These are phyloP conservation scores for Cladosporium halotolerans DNA, from an alignment of 2,329 filamentous ascomycete species.

Conservation along the genomic window DNA sequence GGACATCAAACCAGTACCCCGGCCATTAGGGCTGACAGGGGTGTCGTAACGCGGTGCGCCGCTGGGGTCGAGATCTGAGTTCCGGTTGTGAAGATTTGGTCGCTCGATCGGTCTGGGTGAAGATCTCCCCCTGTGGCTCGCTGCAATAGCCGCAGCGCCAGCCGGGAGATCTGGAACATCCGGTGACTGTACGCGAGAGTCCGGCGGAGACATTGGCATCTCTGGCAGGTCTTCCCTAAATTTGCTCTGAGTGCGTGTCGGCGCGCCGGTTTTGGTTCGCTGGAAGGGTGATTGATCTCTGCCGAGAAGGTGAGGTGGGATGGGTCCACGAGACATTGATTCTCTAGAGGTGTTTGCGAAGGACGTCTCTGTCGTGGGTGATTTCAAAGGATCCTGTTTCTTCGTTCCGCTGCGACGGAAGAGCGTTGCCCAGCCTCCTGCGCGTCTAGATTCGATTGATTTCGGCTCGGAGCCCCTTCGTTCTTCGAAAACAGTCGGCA, in stretches of 20 bases:
- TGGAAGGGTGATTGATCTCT: slow-evolving; percentile 31
- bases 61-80: slow-evolving; percentile 2
- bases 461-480: slow-evolving; percentile 38
- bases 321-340: slow-evolving; percentile 61
- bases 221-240: slow-evolving; percentile 92
- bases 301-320: slow-evolving; percentile 44
- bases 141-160: slow-evolving; percentile 32
- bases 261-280: slow-evolving; percentile 49
- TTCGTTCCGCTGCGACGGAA: slow-evolving; percentile 57
- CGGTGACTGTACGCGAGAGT: slow-evolving; percentile 73
- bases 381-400: slow-evolving; percentile 45
- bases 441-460: slow-evolving; percentile 30
- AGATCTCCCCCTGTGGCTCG: not conserved
- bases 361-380: slow-evolving; percentile 56
- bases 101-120: slow-evolving; percentile 2
- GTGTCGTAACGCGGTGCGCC: slow-evolving; percentile 35
- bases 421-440: slow-evolving; percentile 60
- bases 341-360: slow-evolving; percentile 89
- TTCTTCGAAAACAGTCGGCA: slow-evolving; percentile 16
- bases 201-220: slow-evolving; percentile 74
- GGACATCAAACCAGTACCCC: slow-evolving; percentile 46
- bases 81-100: slow-evolving; percentile 2
- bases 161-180: slow-evolving; percentile 49
- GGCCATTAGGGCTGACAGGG: slow-evolving; percentile 24
- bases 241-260: slow-evolving; percentile 78